Base-by-base conservation (phyloP, 495 filamentous ascomycete species). In the Mytilinidion resinicola region DNA sequence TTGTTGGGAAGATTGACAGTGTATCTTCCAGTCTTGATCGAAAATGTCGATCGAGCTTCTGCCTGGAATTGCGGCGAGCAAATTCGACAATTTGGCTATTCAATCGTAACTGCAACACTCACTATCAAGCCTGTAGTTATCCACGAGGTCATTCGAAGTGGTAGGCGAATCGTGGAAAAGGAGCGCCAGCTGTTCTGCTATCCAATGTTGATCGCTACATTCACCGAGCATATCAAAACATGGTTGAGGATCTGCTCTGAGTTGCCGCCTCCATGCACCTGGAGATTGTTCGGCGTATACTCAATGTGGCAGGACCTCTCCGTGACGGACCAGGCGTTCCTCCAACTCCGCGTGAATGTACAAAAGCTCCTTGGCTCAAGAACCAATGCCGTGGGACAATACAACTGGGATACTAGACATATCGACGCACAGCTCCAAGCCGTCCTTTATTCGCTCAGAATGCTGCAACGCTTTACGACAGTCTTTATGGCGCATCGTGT, bases 21-120 rank as follows among this genome's bases (percentile, higher is more conserved):
- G 14, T 67, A 55, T 46, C 50, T 67, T 3, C 64, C 64, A 14
- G 33, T 61, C 5, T 51, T 67, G 8, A n/a, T 67, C 10, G 64
- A 67, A 42, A 60, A 67, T 21, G 21, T 53, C 1, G 41, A 43
- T 14, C 46, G 53, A 58, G 53, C 57, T 4, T 50, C 60, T 6
- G 48, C 57, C 21, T 67, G 64, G 64, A 57, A 43, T 43, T 15
- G 49, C 19, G 60, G 57, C 4, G 43, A 48, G 17, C 14, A 57
- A 25, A 39, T 61, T 25, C 64, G 64, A 10, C 34, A 53, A 14
- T 37, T 66, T 12, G 63, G 57, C 15, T 66, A 59, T 30, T 60
- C 64, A 33, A 56, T 63, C 20, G 42, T 63, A 3, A 55, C 36
- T 15, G 17, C 41, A 12, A 20, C 53, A 30, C 25, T 30, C 36